A percentile compares a stretch with the other conserved stretches of the same genome.
These are phyloP conservation scores for Paulownia fortunei DNA, from an alignment of 257 asterid genomes.

Conservation along the genomic window DNA sequence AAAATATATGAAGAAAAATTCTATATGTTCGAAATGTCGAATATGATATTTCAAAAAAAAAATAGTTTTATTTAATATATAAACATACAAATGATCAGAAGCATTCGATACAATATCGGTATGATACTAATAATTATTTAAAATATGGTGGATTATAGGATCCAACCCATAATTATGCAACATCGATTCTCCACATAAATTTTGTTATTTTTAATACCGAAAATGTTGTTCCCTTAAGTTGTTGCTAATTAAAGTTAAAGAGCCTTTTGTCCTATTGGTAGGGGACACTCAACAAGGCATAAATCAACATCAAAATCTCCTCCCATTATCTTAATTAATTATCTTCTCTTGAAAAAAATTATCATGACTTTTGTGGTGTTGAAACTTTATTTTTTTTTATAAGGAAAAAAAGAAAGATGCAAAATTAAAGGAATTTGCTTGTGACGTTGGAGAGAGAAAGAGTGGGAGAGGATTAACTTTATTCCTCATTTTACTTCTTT, in stretches of 20 bases:
- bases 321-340: conserved; percentile 23
- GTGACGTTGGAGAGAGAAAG: background rate
- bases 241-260: background rate
- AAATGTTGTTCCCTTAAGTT: background rate
- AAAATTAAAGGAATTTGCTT: background rate
- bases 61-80: too few species aligned
- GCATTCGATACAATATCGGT: too few species aligned
- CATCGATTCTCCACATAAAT: conserved; percentile 38
- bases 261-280: background rate
- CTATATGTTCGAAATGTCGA: too few species aligned
- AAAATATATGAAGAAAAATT: too few species aligned
- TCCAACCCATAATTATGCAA: conserved; percentile 29
- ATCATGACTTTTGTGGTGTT: background rate
- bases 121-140: too few species aligned
- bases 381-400: background rate
- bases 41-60: too few species aligned
- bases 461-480: background rate
- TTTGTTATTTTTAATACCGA: background rate
- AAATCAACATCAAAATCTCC: conserved; percentile 19
- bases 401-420: background rate
- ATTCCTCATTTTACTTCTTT: background rate
- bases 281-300: background rate
- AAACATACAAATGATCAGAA: too few species aligned
- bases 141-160: background rate
- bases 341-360: background rate